A percentile compares a stretch with the other conserved stretches of the same genome.
Evolutionary conservation across 1,139 yeast genomes (phyloP).

Genomic region (Scheffersomyces parashehatae): DNA sequence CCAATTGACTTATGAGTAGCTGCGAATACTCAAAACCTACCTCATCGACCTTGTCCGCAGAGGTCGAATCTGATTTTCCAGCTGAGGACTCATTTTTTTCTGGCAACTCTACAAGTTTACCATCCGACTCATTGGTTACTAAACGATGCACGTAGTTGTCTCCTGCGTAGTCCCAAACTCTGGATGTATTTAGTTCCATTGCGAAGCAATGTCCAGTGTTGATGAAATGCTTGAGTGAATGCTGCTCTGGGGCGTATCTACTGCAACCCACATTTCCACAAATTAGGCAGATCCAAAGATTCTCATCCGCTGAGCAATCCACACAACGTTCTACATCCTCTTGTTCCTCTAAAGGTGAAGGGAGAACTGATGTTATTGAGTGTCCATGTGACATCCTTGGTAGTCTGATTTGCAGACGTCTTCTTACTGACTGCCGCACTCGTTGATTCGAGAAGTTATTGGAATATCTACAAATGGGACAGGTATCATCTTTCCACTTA

Average conservation of each 20-base stretch:
- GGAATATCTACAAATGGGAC: slow-evolving; percentile 90
- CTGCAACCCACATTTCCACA: slow-evolving; percentile 94
- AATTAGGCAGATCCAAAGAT: slow-evolving; percentile 79
- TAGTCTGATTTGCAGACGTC: slow-evolving; percentile 32
- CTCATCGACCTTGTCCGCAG: slow-evolving; percentile 44
- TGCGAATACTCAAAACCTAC: slow-evolving; percentile 80
- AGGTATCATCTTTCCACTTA: slow-evolving; percentile 88
- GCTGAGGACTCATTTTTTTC: slow-evolving; percentile 26
- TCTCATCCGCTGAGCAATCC: slow-evolving; percentile 32
- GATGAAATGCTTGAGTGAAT: slow-evolving; percentile 80
- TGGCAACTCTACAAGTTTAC: slow-evolving; percentile 74
- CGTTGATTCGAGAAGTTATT: slow-evolving; percentile 41
- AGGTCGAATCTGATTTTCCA: slow-evolving; percentile 8
- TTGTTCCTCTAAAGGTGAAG: slow-evolving; percentile 1
- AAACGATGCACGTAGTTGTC: slow-evolving; percentile 89
- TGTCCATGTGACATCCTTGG: slow-evolving; percentile 8
- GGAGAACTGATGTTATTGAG: background rate
- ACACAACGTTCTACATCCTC: slow-evolving; percentile 30
- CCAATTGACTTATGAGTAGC: slow-evolving; percentile 74
- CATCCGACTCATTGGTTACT: slow-evolving; percentile 82
- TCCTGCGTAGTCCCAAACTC: slow-evolving; percentile 96
- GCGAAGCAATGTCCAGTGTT: slow-evolving; percentile 86
- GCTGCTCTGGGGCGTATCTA: slow-evolving; percentile 77
- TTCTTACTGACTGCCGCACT: slow-evolving; percentile 34
- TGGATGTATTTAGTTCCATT: slow-evolving; percentile 80